These are phyloP conservation scores for Syncephalastrum contaminatum DNA, from an alignment of 371 early-diverging fungal species.

Conservation along the genomic window DNA sequence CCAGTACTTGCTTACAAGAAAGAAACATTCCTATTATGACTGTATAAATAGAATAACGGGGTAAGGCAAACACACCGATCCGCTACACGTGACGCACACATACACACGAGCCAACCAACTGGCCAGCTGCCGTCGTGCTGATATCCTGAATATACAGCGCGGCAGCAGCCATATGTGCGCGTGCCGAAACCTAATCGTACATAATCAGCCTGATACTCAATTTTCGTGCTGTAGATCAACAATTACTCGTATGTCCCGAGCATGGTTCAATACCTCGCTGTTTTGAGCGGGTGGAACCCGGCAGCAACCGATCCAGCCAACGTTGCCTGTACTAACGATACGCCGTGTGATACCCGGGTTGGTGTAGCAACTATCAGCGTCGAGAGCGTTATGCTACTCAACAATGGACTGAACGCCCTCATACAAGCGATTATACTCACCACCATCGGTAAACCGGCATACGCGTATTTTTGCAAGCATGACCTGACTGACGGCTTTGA, in stretches of 20 bases:
- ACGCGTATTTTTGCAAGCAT: no score
- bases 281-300: constrained; percentile 16
- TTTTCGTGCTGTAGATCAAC: constrained; percentile 15
- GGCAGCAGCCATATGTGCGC: no score
- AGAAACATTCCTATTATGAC: no score
- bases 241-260: constrained; percentile 25
- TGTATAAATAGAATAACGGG: constrained; percentile 21
- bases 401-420: constrained; percentile 17
- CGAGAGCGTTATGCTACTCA: constrained; percentile 12
- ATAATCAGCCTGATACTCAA: no score
- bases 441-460: constrained; percentile 14
- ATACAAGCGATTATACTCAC: constrained; percentile 23
- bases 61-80: constrained; percentile 7
- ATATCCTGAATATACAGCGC: no score
- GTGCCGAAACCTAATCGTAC: background rate
- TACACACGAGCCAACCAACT: no score
- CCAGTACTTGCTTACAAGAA: background rate
- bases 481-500: background rate
- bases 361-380: constrained; percentile 12
- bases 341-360: constrained; percentile 5
- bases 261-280: constrained; percentile 21
- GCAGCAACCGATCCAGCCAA: background rate
- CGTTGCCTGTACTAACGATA: constrained; percentile 5
- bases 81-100: no score
- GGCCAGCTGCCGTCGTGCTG: no score